Evolutionary conservation across 805 yeast species (phyloP), one percentile per base, ranked within the genome.

Genomic region (Cyberlindnera japonica): DNA sequence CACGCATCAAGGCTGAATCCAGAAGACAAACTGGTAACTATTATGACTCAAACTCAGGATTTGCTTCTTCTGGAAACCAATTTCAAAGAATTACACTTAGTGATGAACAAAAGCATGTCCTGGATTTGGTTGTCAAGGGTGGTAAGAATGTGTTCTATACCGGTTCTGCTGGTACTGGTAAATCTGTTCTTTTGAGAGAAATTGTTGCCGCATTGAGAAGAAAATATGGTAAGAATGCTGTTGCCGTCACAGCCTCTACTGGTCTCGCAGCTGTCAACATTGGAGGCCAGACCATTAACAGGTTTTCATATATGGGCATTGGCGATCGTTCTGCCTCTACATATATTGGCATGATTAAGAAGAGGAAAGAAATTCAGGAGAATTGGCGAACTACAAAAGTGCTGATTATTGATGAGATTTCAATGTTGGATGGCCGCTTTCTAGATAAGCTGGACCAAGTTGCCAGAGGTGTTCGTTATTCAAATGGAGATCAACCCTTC

Each of bases 221-320:
- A 1, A 64, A 71, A 32, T 70, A 76, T 57, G 66, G 69, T 3
- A 55, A 59, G 2, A 37, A 23, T 7, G 61, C 68, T 0, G 86
- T 93, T 4, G 96, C 95, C 0, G 79, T 93, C 4, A 88, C 98
- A 0, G 99, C 99, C 0, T 85, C 96, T 0, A 93, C 99, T 0
- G 99, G 99, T 1, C 67, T 93, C 46, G 99, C 99, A 0, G 99
- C 97, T 0, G 83, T 88, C 30, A 88, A 89, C 53, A 84, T 93
- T 51, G 95, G 95, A 3, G 99, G 99, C 18, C 76, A 74, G 22
- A 93, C 99, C 0, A 68, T 93, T 21, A 95, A 91, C 60, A 72
- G 84, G 54, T 88, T 81, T 65, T 76, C 95, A 0, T 95, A 95
- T 1, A 75, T 89, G 39, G 98, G 98, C 0, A 61, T 89, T 63